Evolutionary conservation across 495 filamentous ascomycete genomes (phyloP), one percentile per base, ranked within the genome.

Genomic region (Aspergillus incahuasiensis): DNA sequence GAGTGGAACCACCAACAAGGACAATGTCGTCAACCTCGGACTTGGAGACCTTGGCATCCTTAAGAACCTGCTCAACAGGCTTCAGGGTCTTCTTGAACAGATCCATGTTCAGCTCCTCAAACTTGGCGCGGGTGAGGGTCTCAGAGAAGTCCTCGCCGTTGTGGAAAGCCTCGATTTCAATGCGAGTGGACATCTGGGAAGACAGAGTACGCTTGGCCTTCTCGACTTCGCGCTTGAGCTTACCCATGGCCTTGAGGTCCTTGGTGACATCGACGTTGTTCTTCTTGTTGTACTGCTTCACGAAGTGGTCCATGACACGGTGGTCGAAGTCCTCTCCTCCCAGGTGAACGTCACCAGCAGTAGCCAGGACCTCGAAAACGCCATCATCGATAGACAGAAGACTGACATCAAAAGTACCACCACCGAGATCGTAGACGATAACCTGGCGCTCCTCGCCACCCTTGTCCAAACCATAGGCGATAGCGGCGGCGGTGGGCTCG

Each of bases 281-380:
- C 84, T 97, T 94, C 87, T 97, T 97, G 87, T 97, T 97, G 85
- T 96, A 99, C 63, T 85, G 83, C 89, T 97, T 97, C 77, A 88
- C 85, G 72, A 97, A 90, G 85, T 96, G 83, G 78, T 90, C 90
- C 81, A 99, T 95, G 74, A 97, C 84, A 73, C 92, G 87, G 80
- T 97, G 90, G 74, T 99, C 94, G 74, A 99, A 97, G 80, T 99
- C 95, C 75, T 97, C 95, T 85, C 95, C 95, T 84, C 95, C 95
- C 64, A 99, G 85, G 78, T 97, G 95, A 63, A 95, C 97, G 72
- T 99, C 95, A 89, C 95, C 95, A 73, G 94, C 94, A 64, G 95
- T 99, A 74, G 95, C 86, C 74, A 91, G 78, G 61, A 99, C 95
- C 80, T 99, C 95, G 72, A 99, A 99, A 63, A 96, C 91, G 72